Evolutionary conservation across 192 early-diverging fungal species (phyloP).

Genomic region (Backusella morwellensis): DNA sequence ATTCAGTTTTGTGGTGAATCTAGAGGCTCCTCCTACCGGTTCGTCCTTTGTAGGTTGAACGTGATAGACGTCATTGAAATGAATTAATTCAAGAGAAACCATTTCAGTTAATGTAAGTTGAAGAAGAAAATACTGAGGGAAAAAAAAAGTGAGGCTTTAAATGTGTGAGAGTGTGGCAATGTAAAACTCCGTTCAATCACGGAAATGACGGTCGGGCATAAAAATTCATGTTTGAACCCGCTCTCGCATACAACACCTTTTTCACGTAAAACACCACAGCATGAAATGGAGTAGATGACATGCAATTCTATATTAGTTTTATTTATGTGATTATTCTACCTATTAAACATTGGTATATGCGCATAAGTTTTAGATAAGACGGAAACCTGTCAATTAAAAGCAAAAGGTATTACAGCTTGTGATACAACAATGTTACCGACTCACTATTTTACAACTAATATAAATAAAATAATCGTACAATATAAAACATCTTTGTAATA

Average conservation of each 20-base stretch:
- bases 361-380: neutral
- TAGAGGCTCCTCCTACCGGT: constrained; percentile 63
- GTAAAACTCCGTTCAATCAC: neutral
- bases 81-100: constrained; percentile 44
- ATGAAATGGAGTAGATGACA: neutral
- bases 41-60: constrained; percentile 46
- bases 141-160: neutral
- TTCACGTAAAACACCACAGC: neutral
- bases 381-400: neutral
- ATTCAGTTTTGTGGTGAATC: constrained; percentile 53
- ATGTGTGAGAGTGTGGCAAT: neutral
- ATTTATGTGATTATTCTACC: neutral
- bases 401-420: neutral
- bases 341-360: no score
- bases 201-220: neutral
- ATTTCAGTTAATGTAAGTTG: constrained; percentile 10
- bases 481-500: neutral
- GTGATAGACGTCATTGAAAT: constrained; percentile 71
- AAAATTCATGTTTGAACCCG: neutral
- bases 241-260: neutral
- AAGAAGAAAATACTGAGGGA: constrained; percentile 15
- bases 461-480: no score
- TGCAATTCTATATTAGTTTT: neutral
- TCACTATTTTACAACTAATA: neutral
- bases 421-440: neutral